Percentiles rank a stretch among this genome's conserved stretches.
Evolutionary conservation across 306 rosid genomes (phyloP).

Genomic region (Hippophae tibetana): DNA sequence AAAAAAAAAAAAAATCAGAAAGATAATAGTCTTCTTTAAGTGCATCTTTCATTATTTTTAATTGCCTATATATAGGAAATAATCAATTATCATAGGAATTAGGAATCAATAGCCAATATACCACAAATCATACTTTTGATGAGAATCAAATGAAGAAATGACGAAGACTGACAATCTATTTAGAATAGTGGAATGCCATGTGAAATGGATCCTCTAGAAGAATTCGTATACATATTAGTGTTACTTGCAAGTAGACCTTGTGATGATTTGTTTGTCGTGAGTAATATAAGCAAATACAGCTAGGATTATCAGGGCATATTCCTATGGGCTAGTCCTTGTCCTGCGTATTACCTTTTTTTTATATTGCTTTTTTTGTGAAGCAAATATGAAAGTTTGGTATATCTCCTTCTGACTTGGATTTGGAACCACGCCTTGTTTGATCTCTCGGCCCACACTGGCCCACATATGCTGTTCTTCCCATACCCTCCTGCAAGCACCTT

Average conservation of each 20-base stretch:
- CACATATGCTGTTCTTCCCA: slow-evolving; percentile 14
- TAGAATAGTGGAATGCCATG: slow-evolving; percentile 33
- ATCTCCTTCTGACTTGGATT: slow-evolving; percentile 27
- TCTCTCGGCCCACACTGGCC: slow-evolving; percentile 23
- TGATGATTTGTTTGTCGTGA: slow-evolving; percentile 40
- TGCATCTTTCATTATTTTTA: too few relatives aligned
- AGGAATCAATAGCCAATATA: slow-evolving; percentile 19
- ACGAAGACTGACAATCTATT: slow-evolving; percentile 34
- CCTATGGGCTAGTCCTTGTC: slow-evolving; percentile 1
- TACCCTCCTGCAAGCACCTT: slow-evolving; percentile 14
- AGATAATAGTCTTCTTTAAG: neutral
- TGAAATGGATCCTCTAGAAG: slow-evolving; percentile 33
- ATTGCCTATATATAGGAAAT: too few relatives aligned
- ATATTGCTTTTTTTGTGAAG: slow-evolving; percentile 35
- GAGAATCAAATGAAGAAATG: slow-evolving; percentile 35
- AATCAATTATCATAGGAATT: slow-evolving; percentile 27
- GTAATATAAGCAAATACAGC: slow-evolving; percentile 49
- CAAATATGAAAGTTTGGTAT: slow-evolving; percentile 12
- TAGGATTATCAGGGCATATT: slow-evolving; percentile 23
- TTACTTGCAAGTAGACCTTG: slow-evolving; percentile 32
- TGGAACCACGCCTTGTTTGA: slow-evolving; percentile 20
- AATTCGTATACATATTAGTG: slow-evolving; percentile 15
- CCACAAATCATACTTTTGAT: slow-evolving; percentile 30
- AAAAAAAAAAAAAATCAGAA: neutral
- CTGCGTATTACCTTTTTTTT: neutral